Conservation (phyloP, 169 alveolate genomes). For the Perkinsus olseni region DNA sequence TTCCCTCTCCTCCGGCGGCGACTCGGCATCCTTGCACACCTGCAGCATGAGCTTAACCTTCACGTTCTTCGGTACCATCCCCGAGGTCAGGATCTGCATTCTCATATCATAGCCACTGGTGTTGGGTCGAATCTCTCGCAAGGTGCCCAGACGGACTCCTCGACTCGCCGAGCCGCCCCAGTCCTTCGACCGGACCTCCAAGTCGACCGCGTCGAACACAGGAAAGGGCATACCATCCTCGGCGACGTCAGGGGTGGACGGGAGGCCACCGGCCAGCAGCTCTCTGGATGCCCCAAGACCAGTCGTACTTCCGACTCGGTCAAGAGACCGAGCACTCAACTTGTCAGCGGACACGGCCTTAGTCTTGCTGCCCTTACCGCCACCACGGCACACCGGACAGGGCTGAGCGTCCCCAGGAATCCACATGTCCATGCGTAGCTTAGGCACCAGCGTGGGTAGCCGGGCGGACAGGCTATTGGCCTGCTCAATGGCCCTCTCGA, state of each 20-base stretch:
- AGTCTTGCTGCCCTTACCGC: neutral
- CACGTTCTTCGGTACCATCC: neutral
- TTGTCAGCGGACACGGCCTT: neutral
- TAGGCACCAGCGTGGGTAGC: neutral
- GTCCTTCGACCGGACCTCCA: conserved; percentile 1
- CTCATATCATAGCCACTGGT: neutral
- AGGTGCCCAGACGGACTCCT: neutral
- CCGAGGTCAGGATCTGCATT: neutral
- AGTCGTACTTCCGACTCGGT: neutral
- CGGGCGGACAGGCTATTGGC: neutral
- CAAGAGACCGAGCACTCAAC: neutral
- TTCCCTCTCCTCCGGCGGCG: neutral
- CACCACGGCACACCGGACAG: neutral
- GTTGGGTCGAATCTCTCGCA: neutral
- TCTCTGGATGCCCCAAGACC: neutral
- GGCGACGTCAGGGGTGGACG: neutral
- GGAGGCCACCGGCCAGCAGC: neutral
- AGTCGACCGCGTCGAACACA: neutral
- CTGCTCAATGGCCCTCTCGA: neutral
- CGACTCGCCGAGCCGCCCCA: neutral
- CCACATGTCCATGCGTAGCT: neutral
- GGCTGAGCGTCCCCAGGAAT: neutral
- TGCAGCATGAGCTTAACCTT: neutral
- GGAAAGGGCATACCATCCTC: neutral
- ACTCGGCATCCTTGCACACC: neutral